Percentiles rank a stretch among this genome's conserved stretches.
Evolutionary conservation across 2,329 filamentous ascomycete species (phyloP).

Genomic region (Fusarium ambrosium): DNA sequence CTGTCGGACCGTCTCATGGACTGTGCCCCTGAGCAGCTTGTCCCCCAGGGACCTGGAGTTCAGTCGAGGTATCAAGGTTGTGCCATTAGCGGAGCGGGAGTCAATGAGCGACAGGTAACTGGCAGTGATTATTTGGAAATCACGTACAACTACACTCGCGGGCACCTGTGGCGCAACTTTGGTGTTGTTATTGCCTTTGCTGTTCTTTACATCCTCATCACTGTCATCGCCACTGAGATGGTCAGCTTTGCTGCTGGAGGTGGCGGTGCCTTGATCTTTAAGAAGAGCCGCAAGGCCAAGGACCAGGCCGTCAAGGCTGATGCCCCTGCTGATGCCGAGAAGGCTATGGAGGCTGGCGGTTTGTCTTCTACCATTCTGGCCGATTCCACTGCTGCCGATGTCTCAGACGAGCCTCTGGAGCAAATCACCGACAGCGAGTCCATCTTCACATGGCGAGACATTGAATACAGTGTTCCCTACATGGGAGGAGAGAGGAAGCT

Average conservation of each 20-base stretch:
- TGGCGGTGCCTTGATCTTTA: constrained; percentile 79
- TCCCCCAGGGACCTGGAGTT: constrained; percentile 60
- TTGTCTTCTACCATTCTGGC: constrained; percentile 19
- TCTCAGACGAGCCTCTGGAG: constrained; percentile 27
- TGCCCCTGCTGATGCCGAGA: constrained; percentile 49
- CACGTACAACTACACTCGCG: constrained; percentile 60
- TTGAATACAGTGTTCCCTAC: constrained; percentile 78
- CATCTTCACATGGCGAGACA: constrained; percentile 78
- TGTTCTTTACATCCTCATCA: constrained; percentile 35
- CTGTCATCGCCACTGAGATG: constrained; percentile 34
- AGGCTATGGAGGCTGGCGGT: constrained; percentile 16
- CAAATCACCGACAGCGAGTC: constrained; percentile 49
- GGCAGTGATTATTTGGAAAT: constrained; percentile 67
- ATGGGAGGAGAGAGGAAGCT: constrained; percentile 50
- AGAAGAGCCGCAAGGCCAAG: constrained; percentile 72
- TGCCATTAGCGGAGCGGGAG: constrained; percentile 63
- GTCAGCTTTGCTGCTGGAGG: constrained; percentile 62
- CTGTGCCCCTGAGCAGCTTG: constrained; percentile 60
- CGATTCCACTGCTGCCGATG: constrained; percentile 10
- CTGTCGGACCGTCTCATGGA: constrained; percentile 66
- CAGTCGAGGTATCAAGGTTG: constrained; percentile 66
- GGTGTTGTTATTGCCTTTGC: constrained; percentile 39
- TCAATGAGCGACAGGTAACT: constrained; percentile 53
- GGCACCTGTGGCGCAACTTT: constrained; percentile 42
- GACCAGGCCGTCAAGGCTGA: constrained; percentile 49